phyloP scores from a whole-genome alignment of 768 basidiomycete genomes.

The Inosperma sp. region DNA sequence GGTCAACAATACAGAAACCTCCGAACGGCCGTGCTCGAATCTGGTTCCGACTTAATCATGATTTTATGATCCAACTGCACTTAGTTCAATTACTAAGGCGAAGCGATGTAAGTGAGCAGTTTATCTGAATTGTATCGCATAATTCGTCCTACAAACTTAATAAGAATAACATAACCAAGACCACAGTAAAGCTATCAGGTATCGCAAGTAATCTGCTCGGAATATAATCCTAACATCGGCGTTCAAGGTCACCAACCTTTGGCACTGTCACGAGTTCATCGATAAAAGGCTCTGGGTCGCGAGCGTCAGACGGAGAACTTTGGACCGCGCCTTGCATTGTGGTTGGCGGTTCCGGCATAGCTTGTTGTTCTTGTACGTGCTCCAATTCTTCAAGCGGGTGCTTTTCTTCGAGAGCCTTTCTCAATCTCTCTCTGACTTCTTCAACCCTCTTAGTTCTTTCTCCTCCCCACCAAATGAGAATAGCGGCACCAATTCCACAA shows the following conservation, averaged over 20 bases:
- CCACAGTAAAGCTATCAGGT: not conserved
- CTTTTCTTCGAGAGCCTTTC: constrained; percentile 38
- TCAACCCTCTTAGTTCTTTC: constrained; percentile 62
- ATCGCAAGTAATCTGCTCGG: constrained; percentile 3
- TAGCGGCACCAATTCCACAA: constrained; percentile 68
- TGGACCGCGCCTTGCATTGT: constrained; percentile 4
- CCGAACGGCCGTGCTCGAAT: constrained; percentile 68
- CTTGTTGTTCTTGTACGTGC: constrained; percentile 43
- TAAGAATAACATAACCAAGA: constrained; percentile 1
- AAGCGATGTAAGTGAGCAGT: constrained; percentile 89
- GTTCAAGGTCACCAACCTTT: constrained; percentile 17
- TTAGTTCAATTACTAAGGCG: constrained; percentile 55
- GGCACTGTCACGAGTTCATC: constrained; percentile 42
- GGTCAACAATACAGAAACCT: constrained; percentile 97
- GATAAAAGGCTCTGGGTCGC: constrained; percentile 25
- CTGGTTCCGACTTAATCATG: constrained; percentile 96
- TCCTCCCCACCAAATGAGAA: constrained; percentile 73
- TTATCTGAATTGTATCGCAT: constrained; percentile 57
- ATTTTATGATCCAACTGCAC: constrained; percentile 67
- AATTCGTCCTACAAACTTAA: constrained; percentile 8
- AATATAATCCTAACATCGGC: constrained; percentile 3
- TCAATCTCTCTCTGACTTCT: constrained; percentile 58
- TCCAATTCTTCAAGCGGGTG: constrained; percentile 13
- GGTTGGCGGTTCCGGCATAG: constrained; percentile 30
- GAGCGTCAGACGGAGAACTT: constrained; percentile 9